These are phyloP conservation scores for Viola pubescens DNA, from an alignment of 441 rosid species.

Conservation along the genomic window DNA sequence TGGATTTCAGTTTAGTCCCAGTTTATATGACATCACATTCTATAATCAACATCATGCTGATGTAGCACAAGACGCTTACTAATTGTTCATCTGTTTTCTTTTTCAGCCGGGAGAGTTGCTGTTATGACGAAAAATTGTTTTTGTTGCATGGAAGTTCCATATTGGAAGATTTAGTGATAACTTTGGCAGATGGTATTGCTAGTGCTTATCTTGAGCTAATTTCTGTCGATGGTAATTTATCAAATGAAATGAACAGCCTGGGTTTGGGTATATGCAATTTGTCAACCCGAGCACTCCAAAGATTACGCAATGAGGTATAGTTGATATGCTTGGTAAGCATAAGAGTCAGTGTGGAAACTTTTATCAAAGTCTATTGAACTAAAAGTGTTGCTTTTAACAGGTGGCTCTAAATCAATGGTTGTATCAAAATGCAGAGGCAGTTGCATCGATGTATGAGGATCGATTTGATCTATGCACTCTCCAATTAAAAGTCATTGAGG, in stretches of 20 bases:
- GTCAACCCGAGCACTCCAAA: constrained; percentile 84
- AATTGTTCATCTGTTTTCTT: constrained; percentile 9
- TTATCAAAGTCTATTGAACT: background rate
- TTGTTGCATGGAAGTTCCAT: constrained; percentile 52
- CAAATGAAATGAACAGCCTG: constrained; percentile 50
- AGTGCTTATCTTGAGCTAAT: constrained; percentile 76
- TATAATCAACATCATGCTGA: constrained; percentile 4
- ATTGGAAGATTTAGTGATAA: constrained; percentile 78
- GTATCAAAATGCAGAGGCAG: constrained; percentile 82
- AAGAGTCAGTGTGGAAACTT: background rate
- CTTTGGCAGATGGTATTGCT: constrained; percentile 79
- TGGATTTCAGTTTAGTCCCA: background rate
- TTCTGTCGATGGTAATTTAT: constrained; percentile 71
- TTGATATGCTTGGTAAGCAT: background rate
- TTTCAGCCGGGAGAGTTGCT: constrained; percentile 44
- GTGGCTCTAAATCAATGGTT: constrained; percentile 81
- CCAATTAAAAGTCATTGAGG: constrained; percentile 39
- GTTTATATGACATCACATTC: background rate
- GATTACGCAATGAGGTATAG: constrained; percentile 76
- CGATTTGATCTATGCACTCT: constrained; percentile 69
- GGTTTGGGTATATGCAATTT: constrained; percentile 57
- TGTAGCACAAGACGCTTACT: constrained; percentile 6
- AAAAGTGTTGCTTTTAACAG: constrained; percentile 25
- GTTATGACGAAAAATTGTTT: constrained; percentile 51
- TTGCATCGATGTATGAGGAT: constrained; percentile 87